Evolutionary conservation across 179 eudicot genomes (phyloP), one percentile per base, ranked within the genome.

Genomic region (Gypsophila paniculata): DNA sequence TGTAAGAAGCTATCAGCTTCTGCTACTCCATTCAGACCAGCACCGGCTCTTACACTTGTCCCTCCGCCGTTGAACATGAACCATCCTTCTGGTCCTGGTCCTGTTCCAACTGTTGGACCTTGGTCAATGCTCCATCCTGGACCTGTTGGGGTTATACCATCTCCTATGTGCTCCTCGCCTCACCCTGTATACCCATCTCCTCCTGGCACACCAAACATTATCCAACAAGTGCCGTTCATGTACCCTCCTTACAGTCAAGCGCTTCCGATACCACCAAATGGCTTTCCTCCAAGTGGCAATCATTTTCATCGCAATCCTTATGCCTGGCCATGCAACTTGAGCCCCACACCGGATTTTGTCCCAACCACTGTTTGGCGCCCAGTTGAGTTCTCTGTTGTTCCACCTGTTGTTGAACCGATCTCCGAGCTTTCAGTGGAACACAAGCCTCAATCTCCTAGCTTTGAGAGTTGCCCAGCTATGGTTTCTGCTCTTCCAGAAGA

Each of bases 11-110:
- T 95, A 71, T 95, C 99, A 25, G 99, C 99, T 66, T 86, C 93
- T 38, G 99, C 99, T 60, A 85, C 95, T 68, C 99, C 99, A 19
- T 95, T 84, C 82, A 90, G 80, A 68, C 99, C 99, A 59, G 80
- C 99, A 69, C 75, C 86, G 46, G 65, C 77, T 61, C 68, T 70
- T 58, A 59, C 83, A 0, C 88, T 88, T 34, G 80, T 81, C 36
- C 78, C 84, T 51, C 86, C 97, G 73, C 83, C 96, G 12, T 48
- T 87, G 84, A 91, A 81, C 74, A 76, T 88, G 71, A 76, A 82
- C 76, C 80, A 82, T 69, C 88, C 90, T 72, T 70, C 90, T 76
- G 87, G 88, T 57, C 86, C 88, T 65, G 86, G 84, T 68, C 61
- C 82, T 71, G 66, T 80, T 78, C 86, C 80, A 67, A 77, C 89